Evolutionary conservation across 805 yeast species (phyloP), one percentile per base, ranked within the genome.

Genomic region (Starmera amethionina): DNA sequence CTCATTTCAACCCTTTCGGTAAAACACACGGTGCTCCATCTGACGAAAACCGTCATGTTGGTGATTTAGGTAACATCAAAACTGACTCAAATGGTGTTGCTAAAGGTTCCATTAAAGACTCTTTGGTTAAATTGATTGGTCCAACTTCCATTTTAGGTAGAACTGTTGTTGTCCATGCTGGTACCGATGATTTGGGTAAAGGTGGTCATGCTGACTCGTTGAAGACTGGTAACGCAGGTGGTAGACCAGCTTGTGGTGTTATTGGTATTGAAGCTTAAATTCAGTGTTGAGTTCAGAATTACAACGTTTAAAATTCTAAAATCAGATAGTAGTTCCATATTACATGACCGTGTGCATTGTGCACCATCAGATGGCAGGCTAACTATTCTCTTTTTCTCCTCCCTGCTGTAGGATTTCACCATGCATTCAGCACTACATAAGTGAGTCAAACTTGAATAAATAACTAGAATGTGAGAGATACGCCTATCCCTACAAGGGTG

Each of bases 191-290:
- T 63, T 79, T 85, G 59, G 97, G 97, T 64, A 82, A 84, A 73
- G 96, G 96, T 66, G 95, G 88, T 47, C 79, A 80, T 61, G 80
- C 84, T 45, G 96, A 86, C 66, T 84, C 95, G 48, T 75, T 83
- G 69, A 87, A 82, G 72, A 88, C 96, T 52, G 97, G 97, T 72
- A 87, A 89, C 61, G 97, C 97, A 45, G 97, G 97, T 64, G 89
- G 82, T 52, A 88, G 97, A 79, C 85, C 93, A 54, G 97, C 97
- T 49, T 89, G 97, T 72, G 97, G 97, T 72, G 96, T 89, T 59
- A 88, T 89, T 71, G 97, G 97, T 41, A 33, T 33, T 33, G 35
- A 33, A 33, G 35, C 35, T 33, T 33, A 19, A 33, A 12, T 15
- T 9, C 15, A 11, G 7, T 22, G 25, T 22, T n/a, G n/a, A n/a